Evolutionary conservation across 345 rosid genomes (phyloP).

Genomic region (Aquilaria malaccensis): DNA sequence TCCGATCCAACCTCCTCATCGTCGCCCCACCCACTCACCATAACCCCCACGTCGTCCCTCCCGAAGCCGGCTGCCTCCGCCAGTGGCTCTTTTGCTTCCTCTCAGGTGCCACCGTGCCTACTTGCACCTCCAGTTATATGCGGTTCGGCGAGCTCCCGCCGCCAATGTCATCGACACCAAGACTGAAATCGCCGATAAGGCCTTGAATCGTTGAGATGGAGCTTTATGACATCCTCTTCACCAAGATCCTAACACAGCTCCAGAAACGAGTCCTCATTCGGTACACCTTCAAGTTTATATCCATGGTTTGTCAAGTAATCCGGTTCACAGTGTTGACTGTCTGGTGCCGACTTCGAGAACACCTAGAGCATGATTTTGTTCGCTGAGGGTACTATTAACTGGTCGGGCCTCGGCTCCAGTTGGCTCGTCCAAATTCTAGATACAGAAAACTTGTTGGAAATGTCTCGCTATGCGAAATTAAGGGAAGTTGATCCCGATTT

Average conservation of each 20-base stretch:
- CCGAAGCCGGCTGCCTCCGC: no score
- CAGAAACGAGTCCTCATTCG: background rate
- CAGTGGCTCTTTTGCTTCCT: no score
- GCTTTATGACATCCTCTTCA: slow-evolving; percentile 8
- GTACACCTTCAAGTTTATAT: background rate
- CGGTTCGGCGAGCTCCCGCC: no score
- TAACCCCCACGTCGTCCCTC: no score
- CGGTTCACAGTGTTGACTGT: background rate
- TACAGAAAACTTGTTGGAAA: background rate
- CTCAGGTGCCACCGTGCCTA: no score
- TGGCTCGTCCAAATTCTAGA: background rate
- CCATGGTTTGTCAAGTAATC: background rate
- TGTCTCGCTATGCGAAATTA: background rate
- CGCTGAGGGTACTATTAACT: no score
- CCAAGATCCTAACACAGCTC: slow-evolving; percentile 12
- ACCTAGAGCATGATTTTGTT: no score
- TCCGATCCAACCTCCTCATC: no score
- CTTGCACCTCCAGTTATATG: no score
- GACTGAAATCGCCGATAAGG: background rate
- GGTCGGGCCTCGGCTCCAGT: background rate
- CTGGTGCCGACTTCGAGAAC: background rate
- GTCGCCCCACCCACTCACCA: no score
- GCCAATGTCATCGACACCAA: no score
- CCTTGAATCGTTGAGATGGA: slow-evolving; percentile 13
- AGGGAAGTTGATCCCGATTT: background rate